A percentile compares a stretch with the other conserved stretches of the same genome.
phyloP scores from a whole-genome alignment of 2,329 filamentous ascomycete species.

The Verticillium nubilum region DNA sequence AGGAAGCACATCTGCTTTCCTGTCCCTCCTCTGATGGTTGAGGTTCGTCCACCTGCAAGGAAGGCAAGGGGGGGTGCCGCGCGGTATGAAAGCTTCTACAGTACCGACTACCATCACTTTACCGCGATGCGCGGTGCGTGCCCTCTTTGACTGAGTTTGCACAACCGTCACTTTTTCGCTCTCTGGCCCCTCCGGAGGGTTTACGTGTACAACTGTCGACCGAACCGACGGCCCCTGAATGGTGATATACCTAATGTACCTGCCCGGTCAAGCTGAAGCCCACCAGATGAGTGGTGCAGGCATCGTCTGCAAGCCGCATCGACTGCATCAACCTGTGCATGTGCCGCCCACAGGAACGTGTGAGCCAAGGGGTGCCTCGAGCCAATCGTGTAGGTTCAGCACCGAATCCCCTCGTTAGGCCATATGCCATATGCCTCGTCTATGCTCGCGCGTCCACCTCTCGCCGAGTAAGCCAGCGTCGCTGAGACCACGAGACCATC shows the following conservation, averaged over 20 bases:
- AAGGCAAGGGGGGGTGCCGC: background rate
- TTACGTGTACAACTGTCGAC: background rate
- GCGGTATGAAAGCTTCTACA: background rate
- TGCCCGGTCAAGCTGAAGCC: background rate
- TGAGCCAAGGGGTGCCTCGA: background rate
- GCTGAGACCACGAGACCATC: background rate
- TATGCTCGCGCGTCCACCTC: background rate
- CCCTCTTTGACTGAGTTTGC: background rate
- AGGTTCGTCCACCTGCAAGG: background rate
- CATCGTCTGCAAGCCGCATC: background rate
- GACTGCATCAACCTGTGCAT: background rate
- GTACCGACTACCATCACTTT: no score
- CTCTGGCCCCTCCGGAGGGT: background rate
- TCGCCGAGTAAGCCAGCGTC: background rate
- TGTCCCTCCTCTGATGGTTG: background rate
- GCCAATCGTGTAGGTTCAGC: background rate
- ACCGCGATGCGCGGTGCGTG: no score
- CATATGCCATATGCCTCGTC: background rate
- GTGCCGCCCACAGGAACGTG: background rate
- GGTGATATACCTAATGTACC: background rate
- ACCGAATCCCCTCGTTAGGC: background rate
- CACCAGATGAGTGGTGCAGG: background rate
- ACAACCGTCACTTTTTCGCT: background rate
- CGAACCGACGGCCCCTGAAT: background rate
- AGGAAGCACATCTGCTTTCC: background rate